Evolutionary conservation across 2,329 filamentous ascomycete species (phyloP).

Genomic region (Botryosphaeria agaves): DNA sequence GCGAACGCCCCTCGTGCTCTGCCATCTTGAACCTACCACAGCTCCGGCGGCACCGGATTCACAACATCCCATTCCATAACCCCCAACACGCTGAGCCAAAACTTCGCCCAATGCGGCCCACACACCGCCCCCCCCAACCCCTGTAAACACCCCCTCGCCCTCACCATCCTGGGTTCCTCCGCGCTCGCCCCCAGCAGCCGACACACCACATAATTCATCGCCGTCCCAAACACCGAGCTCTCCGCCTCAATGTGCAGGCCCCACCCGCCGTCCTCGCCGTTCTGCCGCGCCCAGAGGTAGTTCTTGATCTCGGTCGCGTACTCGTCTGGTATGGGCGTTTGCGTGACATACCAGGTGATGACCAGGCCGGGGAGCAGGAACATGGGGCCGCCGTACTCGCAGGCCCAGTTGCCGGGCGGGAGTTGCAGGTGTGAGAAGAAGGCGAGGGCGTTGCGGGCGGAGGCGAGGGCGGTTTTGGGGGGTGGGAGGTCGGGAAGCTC

Average conservation of each 20-base stretch:
- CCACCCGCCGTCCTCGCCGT: conserved; percentile 89
- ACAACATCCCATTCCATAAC: conserved; percentile 81
- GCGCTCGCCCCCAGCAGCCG: conserved; percentile 68
- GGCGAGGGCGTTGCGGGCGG: conserved; percentile 64
- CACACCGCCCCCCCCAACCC: conserved; percentile 70
- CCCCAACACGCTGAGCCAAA: conserved; percentile 76
- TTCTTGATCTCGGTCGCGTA: conserved; percentile 80
- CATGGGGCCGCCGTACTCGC: conserved; percentile 96
- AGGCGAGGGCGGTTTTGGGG: conserved; percentile 55
- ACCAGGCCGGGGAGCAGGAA: conserved; percentile 80
- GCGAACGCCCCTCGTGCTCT: conserved; percentile 9
- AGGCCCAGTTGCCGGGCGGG: conserved; percentile 82
- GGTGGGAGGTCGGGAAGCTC: conserved; percentile 53
- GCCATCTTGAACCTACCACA: conserved; percentile 43
- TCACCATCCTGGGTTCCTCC: conserved; percentile 71
- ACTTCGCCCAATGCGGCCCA: conserved; percentile 91
- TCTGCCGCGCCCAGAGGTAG: conserved; percentile 72
- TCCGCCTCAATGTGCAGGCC: conserved; percentile 89
- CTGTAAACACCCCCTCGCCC: conserved; percentile 67
- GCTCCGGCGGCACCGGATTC: conserved; percentile 81
- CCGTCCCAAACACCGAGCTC: conserved; percentile 78
- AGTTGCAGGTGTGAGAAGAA: conserved; percentile 88
- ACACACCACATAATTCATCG: conserved; percentile 70
- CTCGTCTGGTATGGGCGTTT: conserved; percentile 66
- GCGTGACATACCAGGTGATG: conserved; percentile 74